Evolutionary conservation across 2,329 filamentous ascomycete genomes (phyloP), one percentile per base, ranked within the genome.

Genomic region (Colletotrichum lentis): DNA sequence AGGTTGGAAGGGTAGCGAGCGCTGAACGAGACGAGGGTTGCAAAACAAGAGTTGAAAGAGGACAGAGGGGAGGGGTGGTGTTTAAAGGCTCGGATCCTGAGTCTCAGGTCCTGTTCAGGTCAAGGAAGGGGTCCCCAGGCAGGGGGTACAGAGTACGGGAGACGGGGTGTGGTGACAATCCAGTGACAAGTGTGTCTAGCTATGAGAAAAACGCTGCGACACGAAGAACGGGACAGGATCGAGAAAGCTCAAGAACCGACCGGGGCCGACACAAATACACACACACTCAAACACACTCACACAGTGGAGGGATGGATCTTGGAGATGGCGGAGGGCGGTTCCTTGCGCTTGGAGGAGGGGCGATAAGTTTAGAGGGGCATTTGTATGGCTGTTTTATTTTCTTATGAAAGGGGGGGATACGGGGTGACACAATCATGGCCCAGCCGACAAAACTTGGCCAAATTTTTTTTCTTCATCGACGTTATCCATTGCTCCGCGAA

Each of bases 391-490:
- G 60, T 68, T 64, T 68, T 58, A 64, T 59, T 67, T 53, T 67
- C 43, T 69, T 62, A 69, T 69, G 66, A 69, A 69, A 69, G 66
- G 66, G 66, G 66, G 66, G 66, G 41, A 67, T 52, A 67, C 57
- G 67, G 58, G 62, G 67, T 65, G 66, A 59, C 69, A 70, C 67
- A 65, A 67, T 69, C 41, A 62, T 67, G 56, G 57, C 49, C 62
- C 55, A 59, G 65, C 47, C 61, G 54, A 54, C 65, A 53, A 31
- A 62, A 60, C 37, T 54, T 44, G 66, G 18, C 55, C 62, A n/a
- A n/a, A 22, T 37, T 68, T 49, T 35, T 35, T 35, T 10, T 35
- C 31, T 16, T 39, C 12, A 37, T 22, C 44, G 18, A 35, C 8
- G 1, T 22, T 8, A 27, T 41, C 22, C 41, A 47, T 16, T 58